A percentile compares a stretch with the other conserved stretches of the same genome.
These are phyloP conservation scores for Hanseniaspora lachancei DNA, from an alignment of 805 yeast species.

Conservation along the genomic window DNA sequence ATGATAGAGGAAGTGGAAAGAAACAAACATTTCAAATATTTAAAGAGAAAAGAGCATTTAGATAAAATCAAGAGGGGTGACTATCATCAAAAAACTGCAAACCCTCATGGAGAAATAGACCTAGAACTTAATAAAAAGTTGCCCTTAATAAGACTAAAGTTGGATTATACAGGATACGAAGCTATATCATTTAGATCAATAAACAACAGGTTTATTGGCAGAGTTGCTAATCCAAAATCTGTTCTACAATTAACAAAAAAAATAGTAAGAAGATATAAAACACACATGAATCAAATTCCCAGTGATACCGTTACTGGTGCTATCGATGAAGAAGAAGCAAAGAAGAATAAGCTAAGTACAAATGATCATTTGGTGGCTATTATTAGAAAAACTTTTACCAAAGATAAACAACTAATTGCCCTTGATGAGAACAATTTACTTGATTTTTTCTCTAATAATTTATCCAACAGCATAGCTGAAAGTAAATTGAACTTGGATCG, in stretches of 20 bases:
- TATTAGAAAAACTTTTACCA: background rate
- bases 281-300: background rate
- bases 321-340: slow-evolving; percentile 10
- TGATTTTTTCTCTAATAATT: slow-evolving; percentile 1
- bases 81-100: slow-evolving; percentile 13
- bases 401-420: slow-evolving; percentile 2
- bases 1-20: slow-evolving; percentile 48
- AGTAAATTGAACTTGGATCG: slow-evolving; percentile 32
- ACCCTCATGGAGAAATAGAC: slow-evolving; percentile 14
- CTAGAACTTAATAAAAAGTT: slow-evolving; percentile 33
- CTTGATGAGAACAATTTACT: slow-evolving; percentile 2
- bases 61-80: slow-evolving; percentile 12
- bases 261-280: slow-evolving; percentile 21
- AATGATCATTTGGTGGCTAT: slow-evolving; percentile 6
- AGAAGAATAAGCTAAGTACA: slow-evolving; percentile 10
- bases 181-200: slow-evolving; percentile 59
- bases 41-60: background rate
- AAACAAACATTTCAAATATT: background rate
- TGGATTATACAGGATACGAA: slow-evolving; percentile 61
- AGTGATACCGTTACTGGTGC: background rate
- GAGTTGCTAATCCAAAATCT: slow-evolving; percentile 82
- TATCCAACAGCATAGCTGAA: slow-evolving; percentile 7
- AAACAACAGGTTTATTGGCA: slow-evolving; percentile 79
- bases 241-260: slow-evolving; percentile 59
- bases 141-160: slow-evolving; percentile 70